Evolutionary conservation across 2,329 filamentous ascomycete genomes (phyloP).

Genomic region (Orbilia blumenaviensis): DNA sequence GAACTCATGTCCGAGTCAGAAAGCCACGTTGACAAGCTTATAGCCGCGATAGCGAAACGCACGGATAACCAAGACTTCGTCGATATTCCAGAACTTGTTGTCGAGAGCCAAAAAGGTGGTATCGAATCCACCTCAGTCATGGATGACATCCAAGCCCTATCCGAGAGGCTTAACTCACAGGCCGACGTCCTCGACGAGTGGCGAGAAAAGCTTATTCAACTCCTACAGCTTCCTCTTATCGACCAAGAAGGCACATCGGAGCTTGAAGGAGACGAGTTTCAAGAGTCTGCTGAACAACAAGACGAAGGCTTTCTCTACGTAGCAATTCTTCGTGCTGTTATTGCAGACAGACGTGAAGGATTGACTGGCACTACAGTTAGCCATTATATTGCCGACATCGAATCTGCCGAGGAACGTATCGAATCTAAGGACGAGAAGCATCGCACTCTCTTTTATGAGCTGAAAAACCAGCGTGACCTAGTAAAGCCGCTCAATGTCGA

Average conservation of each 20-base stretch:
- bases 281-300: slow-evolving; percentile 84
- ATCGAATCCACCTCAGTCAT: slow-evolving; percentile 76
- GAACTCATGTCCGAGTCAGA: slow-evolving; percentile 65
- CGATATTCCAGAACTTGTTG: slow-evolving; percentile 70
- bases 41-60: slow-evolving; percentile 70
- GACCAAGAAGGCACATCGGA: slow-evolving; percentile 82
- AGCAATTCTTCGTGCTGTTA: slow-evolving; percentile 75
- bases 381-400: slow-evolving; percentile 74
- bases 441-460: slow-evolving; percentile 69
- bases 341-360: slow-evolving; percentile 80
- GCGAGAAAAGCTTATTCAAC: slow-evolving; percentile 75
- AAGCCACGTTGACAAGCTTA: slow-evolving; percentile 70
- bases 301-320: slow-evolving; percentile 90
- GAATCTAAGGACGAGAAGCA: slow-evolving; percentile 73
- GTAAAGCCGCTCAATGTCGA: slow-evolving; percentile 61
- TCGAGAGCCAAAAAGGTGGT: slow-evolving; percentile 68
- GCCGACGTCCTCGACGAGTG: slow-evolving; percentile 76
- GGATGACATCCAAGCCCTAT: slow-evolving; percentile 73
- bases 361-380: slow-evolving; percentile 80
- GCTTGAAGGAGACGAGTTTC: slow-evolving; percentile 87
- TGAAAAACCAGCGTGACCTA: slow-evolving; percentile 64
- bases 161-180: slow-evolving; percentile 74
- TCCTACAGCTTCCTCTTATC: slow-evolving; percentile 70
- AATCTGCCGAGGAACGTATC: slow-evolving; percentile 69
- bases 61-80: slow-evolving; percentile 68